Evolutionary conservation across 768 basidiomycete species (phyloP).

Genomic region (Mycena maculata): DNA sequence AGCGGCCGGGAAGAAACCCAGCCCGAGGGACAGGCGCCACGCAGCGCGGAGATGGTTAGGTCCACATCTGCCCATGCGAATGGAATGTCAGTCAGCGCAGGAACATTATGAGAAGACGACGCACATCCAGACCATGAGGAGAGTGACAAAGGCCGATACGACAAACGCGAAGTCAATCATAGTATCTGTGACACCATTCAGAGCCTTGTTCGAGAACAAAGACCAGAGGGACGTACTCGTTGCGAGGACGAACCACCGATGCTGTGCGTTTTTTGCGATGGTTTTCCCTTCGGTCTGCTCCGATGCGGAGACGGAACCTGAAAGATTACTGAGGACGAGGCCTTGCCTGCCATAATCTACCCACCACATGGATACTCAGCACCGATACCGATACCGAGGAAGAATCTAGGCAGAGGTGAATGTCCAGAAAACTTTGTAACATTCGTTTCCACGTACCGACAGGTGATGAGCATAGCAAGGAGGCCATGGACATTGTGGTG

Average conservation of each 20-base stretch:
- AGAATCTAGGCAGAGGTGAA: slow-evolving; percentile 62
- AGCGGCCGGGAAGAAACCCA: slow-evolving; percentile 84
- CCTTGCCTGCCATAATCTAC: no score
- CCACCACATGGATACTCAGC: slow-evolving; percentile 93
- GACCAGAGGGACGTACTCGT: slow-evolving; percentile 71
- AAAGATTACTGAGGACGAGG: no score
- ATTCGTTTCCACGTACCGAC: slow-evolving; percentile 61
- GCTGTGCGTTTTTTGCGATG: slow-evolving; percentile 83
- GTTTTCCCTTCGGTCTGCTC: slow-evolving; percentile 90
- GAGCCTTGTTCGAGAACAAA: neutral
- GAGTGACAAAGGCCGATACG: slow-evolving; percentile 80
- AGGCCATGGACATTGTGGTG: slow-evolving; percentile 76
- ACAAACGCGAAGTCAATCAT: slow-evolving; percentile 93
- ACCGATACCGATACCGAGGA: slow-evolving; percentile 89
- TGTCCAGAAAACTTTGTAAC: neutral
- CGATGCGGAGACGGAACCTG: slow-evolving; percentile 87
- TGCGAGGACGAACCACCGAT: slow-evolving; percentile 87
- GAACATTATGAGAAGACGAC: neutral
- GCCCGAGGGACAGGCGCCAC: slow-evolving; percentile 89
- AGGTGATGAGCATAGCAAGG: slow-evolving; percentile 82
- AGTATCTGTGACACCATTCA: slow-evolving; percentile 56
- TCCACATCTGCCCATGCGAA: slow-evolving; percentile 65
- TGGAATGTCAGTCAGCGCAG: neutral
- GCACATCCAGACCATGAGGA: slow-evolving; percentile 91
- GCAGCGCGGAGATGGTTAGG: slow-evolving; percentile 83